phyloP scores from a whole-genome alignment of 306 rosid species.

The Casuarina glauca region DNA sequence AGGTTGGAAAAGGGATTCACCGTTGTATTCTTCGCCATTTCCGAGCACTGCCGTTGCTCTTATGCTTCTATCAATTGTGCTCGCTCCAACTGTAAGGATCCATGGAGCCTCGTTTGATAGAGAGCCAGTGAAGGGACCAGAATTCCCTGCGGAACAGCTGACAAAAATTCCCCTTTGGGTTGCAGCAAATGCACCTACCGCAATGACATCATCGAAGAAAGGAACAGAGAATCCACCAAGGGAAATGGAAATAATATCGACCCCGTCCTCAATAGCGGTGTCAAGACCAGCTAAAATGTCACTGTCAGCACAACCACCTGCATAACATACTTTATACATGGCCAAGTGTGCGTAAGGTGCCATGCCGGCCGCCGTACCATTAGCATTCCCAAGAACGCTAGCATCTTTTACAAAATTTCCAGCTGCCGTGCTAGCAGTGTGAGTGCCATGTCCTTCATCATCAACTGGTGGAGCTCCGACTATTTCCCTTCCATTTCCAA shows the following conservation, averaged over 20 bases:
- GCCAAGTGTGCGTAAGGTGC: conserved; percentile 71
- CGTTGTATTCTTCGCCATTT: conserved; percentile 43
- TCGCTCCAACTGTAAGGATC: conserved; percentile 59
- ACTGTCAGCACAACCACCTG: conserved; percentile 30
- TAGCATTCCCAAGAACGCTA: conserved; percentile 47
- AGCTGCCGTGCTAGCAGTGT: conserved; percentile 66
- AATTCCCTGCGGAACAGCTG: conserved; percentile 67
- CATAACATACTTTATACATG: conserved; percentile 46
- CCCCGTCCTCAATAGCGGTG: conserved; percentile 56
- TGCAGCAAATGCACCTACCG: conserved; percentile 70
- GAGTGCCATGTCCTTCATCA: conserved; percentile 67
- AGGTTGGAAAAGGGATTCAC: conserved; percentile 44
- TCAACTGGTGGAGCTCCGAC: conserved; percentile 48
- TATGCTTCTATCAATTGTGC: conserved; percentile 59
- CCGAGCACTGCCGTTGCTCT: conserved; percentile 47
- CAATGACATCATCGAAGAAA: conserved; percentile 50
- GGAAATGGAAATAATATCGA: conserved; percentile 73
- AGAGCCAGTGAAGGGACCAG: conserved; percentile 45
- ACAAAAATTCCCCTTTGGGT: conserved; percentile 63
- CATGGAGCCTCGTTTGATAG: conserved; percentile 72
- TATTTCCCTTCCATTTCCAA: conserved; percentile 24
- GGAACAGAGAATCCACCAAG: conserved; percentile 52
- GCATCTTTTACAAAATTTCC: conserved; percentile 54
- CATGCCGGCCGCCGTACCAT: conserved; percentile 68
- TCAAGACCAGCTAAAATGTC: conserved; percentile 52